These are phyloP conservation scores for Barbarea vulgaris DNA, from an alignment of 345 rosid genomes.

Conservation along the genomic window DNA sequence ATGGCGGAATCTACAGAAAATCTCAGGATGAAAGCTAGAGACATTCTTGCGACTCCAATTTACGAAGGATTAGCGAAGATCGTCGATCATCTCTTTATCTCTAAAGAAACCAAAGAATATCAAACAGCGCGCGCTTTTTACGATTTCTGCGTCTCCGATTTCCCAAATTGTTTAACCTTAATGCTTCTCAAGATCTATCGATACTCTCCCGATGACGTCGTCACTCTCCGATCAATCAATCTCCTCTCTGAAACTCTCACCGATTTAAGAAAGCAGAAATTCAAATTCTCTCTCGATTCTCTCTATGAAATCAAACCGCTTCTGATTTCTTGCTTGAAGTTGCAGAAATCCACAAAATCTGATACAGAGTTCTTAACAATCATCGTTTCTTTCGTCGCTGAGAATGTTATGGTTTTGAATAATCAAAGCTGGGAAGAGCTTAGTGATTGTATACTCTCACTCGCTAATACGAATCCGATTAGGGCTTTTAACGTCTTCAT, in stretches of 20 bases:
- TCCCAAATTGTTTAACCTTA: conserved; percentile 17
- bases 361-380: background rate
- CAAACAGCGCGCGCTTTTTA: background rate
- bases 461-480: background rate
- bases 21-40: background rate
- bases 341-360: background rate
- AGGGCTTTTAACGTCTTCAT: conserved; percentile 14
- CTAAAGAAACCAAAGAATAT: background rate
- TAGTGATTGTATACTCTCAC: conserved; percentile 15
- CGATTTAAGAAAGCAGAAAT: background rate
- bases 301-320: conserved; percentile 9
- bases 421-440: no score
- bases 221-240: background rate
- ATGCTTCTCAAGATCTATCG: conserved; percentile 17
- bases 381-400: no score
- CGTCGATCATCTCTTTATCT: background rate
- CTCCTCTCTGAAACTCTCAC: background rate
- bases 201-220: background rate
- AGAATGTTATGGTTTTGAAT: no score
- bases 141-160: conserved; percentile 6
- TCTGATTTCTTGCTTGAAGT: background rate
- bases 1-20: background rate
- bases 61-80: background rate
- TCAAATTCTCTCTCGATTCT: background rate
- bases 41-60: conserved; percentile 11